Base-by-base conservation (phyloP, 1,139 yeast species). In the Debaryomyces coudertii region DNA sequence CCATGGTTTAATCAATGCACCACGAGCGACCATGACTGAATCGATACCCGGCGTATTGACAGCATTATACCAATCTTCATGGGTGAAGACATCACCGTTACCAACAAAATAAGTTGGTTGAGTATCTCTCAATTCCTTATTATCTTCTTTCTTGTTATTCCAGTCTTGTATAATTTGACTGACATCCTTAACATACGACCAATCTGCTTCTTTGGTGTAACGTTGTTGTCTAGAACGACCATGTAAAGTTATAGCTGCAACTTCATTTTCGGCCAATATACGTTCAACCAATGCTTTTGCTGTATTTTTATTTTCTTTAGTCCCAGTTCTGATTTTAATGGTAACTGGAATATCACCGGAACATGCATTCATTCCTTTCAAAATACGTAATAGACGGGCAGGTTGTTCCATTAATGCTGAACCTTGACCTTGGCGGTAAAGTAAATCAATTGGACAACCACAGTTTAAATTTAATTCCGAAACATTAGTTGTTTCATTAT, bases 1-100 rank as follows among this genome's bases (percentile, higher is more conserved):
- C 99, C 99, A 93, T 40, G 99, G 99, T 68, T 95, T 93, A 64
- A 95, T 92, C 54, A 93, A 79, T 0, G 98, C 98, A 45, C 98
- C 99, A 58, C 99, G 80, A 2, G 99, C 99, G 46, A 95, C 92
- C 98, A 95, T 93, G 18, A 90, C 95, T 30, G 95, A 83, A 67
- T 95, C 99, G 45, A 92, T 83, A 14, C 90, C 88, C 29, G 81
- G 80, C 39, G 82, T 76, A 33, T 78, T 77, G 36, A 84, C 74
- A n/a, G 87, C 92, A 36, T 76, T 76, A 64, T 90, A 80, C 96
- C 97, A 93, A 62, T 93, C 99, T 59, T 87, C 87, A 70, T 80
- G 83, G 18, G 89, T 86, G 69, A 77, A 92, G 39, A 90, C 81
- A 66, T 93, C 99, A 43, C 99, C 99, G 62, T 93, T 93, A 33